A percentile compares a stretch with the other conserved stretches of the same genome.
Evolutionary conservation across 1,139 yeast species (phyloP).

Genomic region (Zygoascus meyerae): DNA sequence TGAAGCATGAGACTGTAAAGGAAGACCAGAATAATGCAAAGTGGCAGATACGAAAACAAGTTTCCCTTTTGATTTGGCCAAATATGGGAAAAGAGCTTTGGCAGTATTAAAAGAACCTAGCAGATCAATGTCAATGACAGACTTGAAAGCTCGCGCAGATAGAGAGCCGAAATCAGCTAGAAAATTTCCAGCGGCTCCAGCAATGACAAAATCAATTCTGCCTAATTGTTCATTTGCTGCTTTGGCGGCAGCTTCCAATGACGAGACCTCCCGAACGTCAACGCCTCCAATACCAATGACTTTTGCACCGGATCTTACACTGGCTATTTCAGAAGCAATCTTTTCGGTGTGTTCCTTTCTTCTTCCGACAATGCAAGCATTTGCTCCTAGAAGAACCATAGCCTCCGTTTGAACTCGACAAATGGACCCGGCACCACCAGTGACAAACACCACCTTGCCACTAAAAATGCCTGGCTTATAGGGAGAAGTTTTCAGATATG

Average conservation of each 20-base stretch:
- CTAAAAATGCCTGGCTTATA: conserved; percentile 61
- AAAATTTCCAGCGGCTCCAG: conserved; percentile 96
- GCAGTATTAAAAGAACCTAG: conserved; percentile 83
- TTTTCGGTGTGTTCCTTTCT: conserved; percentile 54
- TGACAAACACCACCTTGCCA: conserved; percentile 82
- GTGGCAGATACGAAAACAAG: conserved; percentile 83
- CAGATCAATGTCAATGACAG: conserved; percentile 78
- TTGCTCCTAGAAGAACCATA: conserved; percentile 71
- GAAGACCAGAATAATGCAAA: conserved; percentile 78
- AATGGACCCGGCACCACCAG: conserved; percentile 94
- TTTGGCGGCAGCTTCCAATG: conserved; percentile 56
- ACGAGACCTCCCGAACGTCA: conserved; percentile 68
- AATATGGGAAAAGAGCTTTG: conserved; percentile 67
- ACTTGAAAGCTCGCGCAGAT: conserved; percentile 78
- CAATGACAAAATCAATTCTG: conserved; percentile 73
- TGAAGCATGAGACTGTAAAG: conserved; percentile 79
- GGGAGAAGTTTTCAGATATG: conserved; percentile 27
- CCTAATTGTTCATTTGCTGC: conserved; percentile 62
- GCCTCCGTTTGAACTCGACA: conserved; percentile 86
- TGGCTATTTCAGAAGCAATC: conserved; percentile 61
- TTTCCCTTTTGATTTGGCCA: conserved; percentile 57
- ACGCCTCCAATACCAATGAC: conserved; percentile 63
- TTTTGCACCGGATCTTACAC: conserved; percentile 51
- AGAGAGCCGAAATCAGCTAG: conserved; percentile 70
- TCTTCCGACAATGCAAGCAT: conserved; percentile 82